Evolutionary conservation across 441 rosid species (phyloP).

Genomic region (Corymbia calophylla): DNA sequence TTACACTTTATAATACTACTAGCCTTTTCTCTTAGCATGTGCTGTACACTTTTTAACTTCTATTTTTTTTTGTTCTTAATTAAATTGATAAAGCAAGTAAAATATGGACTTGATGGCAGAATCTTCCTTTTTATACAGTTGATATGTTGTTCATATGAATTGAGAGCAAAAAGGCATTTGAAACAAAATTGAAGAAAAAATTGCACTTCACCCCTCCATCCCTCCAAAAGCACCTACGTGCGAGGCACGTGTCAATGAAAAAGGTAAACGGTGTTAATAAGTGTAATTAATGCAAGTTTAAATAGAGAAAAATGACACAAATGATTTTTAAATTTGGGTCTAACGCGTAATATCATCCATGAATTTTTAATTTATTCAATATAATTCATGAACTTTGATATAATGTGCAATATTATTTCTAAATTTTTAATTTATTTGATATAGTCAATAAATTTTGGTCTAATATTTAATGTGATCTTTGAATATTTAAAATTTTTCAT

Average conservation of each 20-base stretch:
- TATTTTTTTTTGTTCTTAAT: neutral
- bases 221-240: neutral
- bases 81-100: too few relatives aligned
- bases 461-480: too few relatives aligned
- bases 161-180: neutral
- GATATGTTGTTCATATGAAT: neutral
- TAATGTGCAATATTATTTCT: too few relatives aligned
- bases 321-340: too few relatives aligned
- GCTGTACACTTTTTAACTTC: neutral
- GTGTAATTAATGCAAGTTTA: neutral
- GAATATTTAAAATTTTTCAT: too few relatives aligned
- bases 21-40: neutral
- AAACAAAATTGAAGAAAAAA: neutral
- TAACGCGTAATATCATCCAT: too few relatives aligned
- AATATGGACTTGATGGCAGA: neutral
- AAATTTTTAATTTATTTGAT: too few relatives aligned
- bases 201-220: neutral
- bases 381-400: too few relatives aligned
- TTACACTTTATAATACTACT: neutral
- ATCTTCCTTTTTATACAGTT: neutral
- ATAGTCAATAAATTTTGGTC: too few relatives aligned
- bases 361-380: too few relatives aligned
- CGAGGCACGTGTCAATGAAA: neutral
- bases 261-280: neutral
- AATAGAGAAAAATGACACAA: too few relatives aligned